Evolutionary conservation across 257 asterid species (phyloP).

Genomic region (Nicotiana otophora): DNA sequence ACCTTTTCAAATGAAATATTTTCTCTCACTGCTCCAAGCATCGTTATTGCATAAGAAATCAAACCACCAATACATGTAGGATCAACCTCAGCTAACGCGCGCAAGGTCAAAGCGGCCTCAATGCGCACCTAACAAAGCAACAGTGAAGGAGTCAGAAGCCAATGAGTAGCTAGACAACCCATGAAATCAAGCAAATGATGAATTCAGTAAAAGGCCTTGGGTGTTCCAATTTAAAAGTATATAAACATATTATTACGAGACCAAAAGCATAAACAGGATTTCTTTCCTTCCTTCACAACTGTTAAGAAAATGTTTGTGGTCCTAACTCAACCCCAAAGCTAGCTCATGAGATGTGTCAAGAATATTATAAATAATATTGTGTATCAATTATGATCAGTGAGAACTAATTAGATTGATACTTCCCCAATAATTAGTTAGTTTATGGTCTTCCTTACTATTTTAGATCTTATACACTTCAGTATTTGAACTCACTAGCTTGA

Average conservation of each 20-base stretch:
- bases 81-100: constrained; percentile 91
- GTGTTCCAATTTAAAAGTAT: neutral
- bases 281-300: neutral
- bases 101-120: constrained; percentile 96
- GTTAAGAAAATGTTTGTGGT: neutral
- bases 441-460: neutral
- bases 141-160: constrained; percentile 16
- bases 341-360: neutral
- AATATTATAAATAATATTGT: neutral
- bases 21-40: constrained; percentile 87
- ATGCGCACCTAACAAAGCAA: constrained; percentile 66
- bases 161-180: constrained; percentile 1
- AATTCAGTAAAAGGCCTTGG: neutral
- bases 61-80: constrained; percentile 95
- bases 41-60: constrained; percentile 89
- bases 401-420: neutral
- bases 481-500: neutral
- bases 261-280: constrained; percentile 1
- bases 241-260: neutral
- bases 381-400: neutral
- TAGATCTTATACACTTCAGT: neutral
- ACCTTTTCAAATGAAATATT: constrained; percentile 85
- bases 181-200: neutral
- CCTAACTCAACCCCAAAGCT: neutral
- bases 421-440: neutral